phyloP scores from a whole-genome alignment of 2,329 filamentous ascomycete species.

The Scedosporium aurantiacum region DNA sequence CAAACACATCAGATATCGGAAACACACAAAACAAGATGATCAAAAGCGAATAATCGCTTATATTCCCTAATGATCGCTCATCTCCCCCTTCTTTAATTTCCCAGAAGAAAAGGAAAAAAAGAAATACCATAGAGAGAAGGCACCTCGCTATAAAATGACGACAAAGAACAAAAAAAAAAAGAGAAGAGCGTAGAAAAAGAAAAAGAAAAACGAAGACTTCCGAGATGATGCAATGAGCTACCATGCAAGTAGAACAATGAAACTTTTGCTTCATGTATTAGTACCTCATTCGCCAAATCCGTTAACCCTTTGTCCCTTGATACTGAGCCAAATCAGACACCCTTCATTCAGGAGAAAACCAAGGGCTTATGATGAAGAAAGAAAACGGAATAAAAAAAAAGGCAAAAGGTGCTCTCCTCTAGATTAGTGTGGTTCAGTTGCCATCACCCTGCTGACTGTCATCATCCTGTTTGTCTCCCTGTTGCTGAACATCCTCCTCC shows the following conservation, averaged over 20 bases:
- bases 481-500: too few relatives aligned
- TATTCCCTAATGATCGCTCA: not conserved
- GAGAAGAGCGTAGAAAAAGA: slow-evolving; percentile 2
- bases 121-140: slow-evolving; percentile 1
- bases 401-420: not conserved
- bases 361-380: not conserved
- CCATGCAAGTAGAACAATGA: not conserved
- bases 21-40: not conserved
- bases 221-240: not conserved
- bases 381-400: not conserved
- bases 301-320: not conserved
- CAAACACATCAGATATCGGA: not conserved
- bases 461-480: too few relatives aligned
- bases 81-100: not conserved
- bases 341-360: not conserved
- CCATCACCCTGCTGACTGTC: too few relatives aligned
- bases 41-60: not conserved
- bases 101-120: not conserved
- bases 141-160: not conserved
- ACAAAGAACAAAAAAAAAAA: slow-evolving; percentile 1
- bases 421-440: too few relatives aligned
- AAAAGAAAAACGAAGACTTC: not conserved
- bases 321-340: not conserved
- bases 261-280: not conserved
- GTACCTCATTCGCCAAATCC: not conserved